Conservation (phyloP, 345 rosid genomes). For the Aethionema arabicum region DNA sequence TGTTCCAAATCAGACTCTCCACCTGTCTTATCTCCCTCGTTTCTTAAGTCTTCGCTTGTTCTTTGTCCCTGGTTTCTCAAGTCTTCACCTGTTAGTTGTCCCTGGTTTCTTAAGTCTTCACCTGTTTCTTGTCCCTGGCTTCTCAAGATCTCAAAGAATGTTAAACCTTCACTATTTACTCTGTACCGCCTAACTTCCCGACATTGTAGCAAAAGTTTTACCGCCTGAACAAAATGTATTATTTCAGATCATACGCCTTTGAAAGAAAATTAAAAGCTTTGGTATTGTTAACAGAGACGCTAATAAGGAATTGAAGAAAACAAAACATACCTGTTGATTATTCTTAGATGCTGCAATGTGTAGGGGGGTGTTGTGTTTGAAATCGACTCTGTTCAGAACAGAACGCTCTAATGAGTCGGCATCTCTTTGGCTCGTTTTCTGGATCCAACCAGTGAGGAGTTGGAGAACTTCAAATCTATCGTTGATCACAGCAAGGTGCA, state of each 20-base stretch:
- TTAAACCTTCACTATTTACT: neutral
- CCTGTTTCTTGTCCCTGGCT: too few relatives aligned
- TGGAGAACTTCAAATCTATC: constrained; percentile 31
- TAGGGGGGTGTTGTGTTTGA: constrained; percentile 13
- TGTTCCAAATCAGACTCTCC: constrained; percentile 8
- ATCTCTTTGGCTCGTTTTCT: neutral
- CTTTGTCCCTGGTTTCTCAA: neutral
- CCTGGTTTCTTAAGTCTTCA: too few relatives aligned
- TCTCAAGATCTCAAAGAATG: constrained; percentile 10
- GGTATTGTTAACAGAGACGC: too few relatives aligned
- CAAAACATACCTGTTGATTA: constrained; percentile 28
- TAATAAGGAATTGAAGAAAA: neutral
- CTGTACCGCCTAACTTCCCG: neutral
- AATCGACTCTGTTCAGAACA: constrained; percentile 4
- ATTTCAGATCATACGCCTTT: neutral
- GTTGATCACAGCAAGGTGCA: constrained; percentile 31
- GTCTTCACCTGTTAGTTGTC: too few relatives aligned
- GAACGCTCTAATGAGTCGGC: neutral
- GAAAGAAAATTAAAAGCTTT: neutral
- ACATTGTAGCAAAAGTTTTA: constrained; percentile 7
- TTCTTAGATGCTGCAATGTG: constrained; percentile 33
- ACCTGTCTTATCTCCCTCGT: neutral
- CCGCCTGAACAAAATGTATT: constrained; percentile 2
- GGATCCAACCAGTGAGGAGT: constrained; percentile 28
- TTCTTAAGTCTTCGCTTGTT: neutral